These are phyloP conservation scores for Ceriops tagal DNA, from an alignment of 345 rosid genomes.

Conservation along the genomic window DNA sequence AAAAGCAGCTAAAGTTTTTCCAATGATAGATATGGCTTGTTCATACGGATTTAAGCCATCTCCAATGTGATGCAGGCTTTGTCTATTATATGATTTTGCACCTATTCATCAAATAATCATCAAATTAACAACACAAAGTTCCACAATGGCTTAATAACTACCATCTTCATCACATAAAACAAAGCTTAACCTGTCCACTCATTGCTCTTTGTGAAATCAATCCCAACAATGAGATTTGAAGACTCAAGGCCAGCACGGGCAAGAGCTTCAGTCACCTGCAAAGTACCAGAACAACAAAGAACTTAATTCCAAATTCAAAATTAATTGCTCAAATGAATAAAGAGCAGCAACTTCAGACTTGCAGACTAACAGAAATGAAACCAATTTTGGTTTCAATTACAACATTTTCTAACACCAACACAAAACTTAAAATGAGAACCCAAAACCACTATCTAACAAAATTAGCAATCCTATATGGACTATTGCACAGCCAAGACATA, in stretches of 20 bases:
- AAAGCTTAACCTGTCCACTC: slow-evolving; percentile 33
- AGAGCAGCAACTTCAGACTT: background rate
- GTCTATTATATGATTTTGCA: slow-evolving; percentile 20
- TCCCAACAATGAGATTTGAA: slow-evolving; percentile 34
- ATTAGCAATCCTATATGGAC: too few species aligned
- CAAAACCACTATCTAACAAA: too few species aligned
- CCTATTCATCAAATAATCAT: slow-evolving; percentile 21
- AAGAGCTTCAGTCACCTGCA: slow-evolving; percentile 32
- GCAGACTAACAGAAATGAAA: too few species aligned
- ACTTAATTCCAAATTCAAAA: background rate
- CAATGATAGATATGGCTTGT: slow-evolving; percentile 32
- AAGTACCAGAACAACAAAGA: background rate
- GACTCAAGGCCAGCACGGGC: slow-evolving; percentile 33
- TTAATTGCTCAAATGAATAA: background rate
- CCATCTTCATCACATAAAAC: slow-evolving; percentile 18
- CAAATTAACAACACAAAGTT: slow-evolving; percentile 10
- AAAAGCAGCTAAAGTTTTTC: slow-evolving; percentile 29
- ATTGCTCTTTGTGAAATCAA: slow-evolving; percentile 36
- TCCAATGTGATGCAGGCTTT: slow-evolving; percentile 30
- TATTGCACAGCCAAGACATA: too few species aligned
- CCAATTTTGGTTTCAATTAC: background rate
- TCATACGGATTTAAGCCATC: slow-evolving; percentile 29
- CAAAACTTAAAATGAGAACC: too few species aligned
- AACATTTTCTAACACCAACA: background rate
- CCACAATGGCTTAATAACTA: slow-evolving; percentile 4